Evolutionary conservation across 257 asterid genomes (phyloP), one percentile per base, ranked within the genome.

Genomic region (Solanum pimpinellifolium): DNA sequence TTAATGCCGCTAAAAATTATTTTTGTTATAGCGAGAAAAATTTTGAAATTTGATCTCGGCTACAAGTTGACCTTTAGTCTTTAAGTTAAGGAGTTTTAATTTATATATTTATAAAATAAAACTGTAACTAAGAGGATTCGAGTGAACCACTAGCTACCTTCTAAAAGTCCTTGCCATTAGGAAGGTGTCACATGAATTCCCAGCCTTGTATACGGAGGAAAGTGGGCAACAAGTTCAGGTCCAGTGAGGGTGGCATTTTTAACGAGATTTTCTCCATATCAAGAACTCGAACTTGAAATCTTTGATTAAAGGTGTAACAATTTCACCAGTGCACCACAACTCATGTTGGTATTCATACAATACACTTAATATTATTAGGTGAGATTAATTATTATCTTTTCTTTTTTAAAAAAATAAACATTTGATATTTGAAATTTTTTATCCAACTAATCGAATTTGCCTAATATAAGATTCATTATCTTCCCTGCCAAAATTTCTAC

Each of bases 241-340:
- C 0, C 7, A 6, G 1, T 5, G 0, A 6, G 39, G 7, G 7
- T 37, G 39, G 0, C 39, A 7, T 1, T 37, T 6, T 2, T 1
- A 1, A 37, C 7, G 6, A 37, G 39, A 37, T 37, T 37, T 37
- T 37, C 39, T 37, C 39, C 7, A 6, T 6, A 37, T 1, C 1
- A 37, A 37, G 7, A 7, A 1, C 1, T 37, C 7, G 7, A 37
- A 37, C 7, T 7, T 1, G 7, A 37, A 7, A 37, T 33, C 1
- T 37, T 6, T 0, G 2, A 2, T 37, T 37, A 37, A 37, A 7
- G 39, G 7, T 37, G 39, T 5, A 37, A 37, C 7, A 37, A 5
- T 37, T 37, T 7, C 39, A 37, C 7, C 39, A 37, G 39, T 37
- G 2, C 39, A 37, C 1, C 1, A 37, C 7, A 37, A 37, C 0